Evolutionary conservation across 495 filamentous ascomycete species (phyloP), one percentile per base, ranked within the genome.

Genomic region (Chlorociboria aeruginascens): DNA sequence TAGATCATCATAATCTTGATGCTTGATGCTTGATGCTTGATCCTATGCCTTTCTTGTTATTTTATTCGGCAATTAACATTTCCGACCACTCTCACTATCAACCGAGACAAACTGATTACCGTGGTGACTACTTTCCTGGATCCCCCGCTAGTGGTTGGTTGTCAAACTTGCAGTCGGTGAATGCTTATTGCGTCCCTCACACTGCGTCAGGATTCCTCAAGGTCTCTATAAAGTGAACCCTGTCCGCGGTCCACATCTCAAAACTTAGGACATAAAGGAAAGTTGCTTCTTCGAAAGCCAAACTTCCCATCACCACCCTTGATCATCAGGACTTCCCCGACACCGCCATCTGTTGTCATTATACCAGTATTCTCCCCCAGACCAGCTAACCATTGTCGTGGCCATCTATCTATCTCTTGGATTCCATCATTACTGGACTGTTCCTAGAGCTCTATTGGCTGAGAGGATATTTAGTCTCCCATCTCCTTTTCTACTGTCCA

Each of bases 401-500:
- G n/a, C 20, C 39, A 50, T 42, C 51, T 51, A 50, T 42, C 51
- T 51, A 54, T 48, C 51, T 45, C 55, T 44, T 39, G 32, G 9
- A 45, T 16, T 9, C 41, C 32, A 32, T 42, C 38, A 33, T 50
- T 36, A 32, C 13, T 33, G 45, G 51, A 48, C 4, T 33, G n/a
- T 28, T 48, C 43, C 31, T 34, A 33, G 42, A 42, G 10, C 31
- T 32, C 20, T 40, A 33, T 49, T 36, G 39, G 45, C 44, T 29
- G 25, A 36, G 46, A 38, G 31, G 42, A 45, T 39, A 2, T 37
- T 39, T 50, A 52, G 40, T 41, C 25, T 44, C 44, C 47, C 38
- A 30, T 43, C 52, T 56, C 51, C 42, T 40, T 59, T 53, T 53
- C 43, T 54, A 42, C 30, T 42, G 29, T 50, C 49, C 53, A 48